Evolutionary conservation across 495 filamentous ascomycete species (phyloP), one percentile per base, ranked within the genome.

Genomic region (Tuber borchii): DNA sequence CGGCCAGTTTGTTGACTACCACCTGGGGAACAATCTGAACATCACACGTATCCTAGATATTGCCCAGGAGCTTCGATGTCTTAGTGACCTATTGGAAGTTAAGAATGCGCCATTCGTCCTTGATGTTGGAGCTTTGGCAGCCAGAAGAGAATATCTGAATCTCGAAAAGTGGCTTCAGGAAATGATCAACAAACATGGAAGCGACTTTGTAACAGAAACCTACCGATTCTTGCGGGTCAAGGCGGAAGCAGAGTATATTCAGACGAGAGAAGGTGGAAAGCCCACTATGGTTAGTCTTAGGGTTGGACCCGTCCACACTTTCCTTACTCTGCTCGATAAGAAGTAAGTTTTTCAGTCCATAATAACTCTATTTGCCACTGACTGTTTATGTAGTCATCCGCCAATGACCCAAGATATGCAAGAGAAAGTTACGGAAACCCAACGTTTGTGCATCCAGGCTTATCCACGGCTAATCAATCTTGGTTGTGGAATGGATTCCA

Each of bases 381-480:
- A 40, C 45, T 73, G 31, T 61, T 61, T 56, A 61, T 69, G 31
- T 69, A 82, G 80, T 71, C 80, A 82, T 42, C 80, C 80, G 14
- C 80, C 75, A 40, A 82, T 82, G 80, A 78, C 71, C 34, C 81
- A 82, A 61, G 81, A 82, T 44, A 68, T 80, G 39, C 81, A 82
- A 26, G 81, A 82, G 56, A 44, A 78, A n/a, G 80, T 83, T 68
- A 82, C 81, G 22, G 76, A 78, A 16, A 88, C 97, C 70, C 93
- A 97, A 84, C 89, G 96, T 51, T 87, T 89, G 51, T 97, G 94
- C 83, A 93, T 99, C 73, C 93, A 94, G 61, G 91, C 91, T 0
- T 99, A 97, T 79, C 95, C 95, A n/a, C 88, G 95, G 71, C 86
- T 99, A 68, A 97, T 98, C 84, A 98, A 97, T 81, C 97, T 97